These are phyloP conservation scores for Chrysosporium queenslandicum DNA, from an alignment of 2,329 filamentous ascomycete genomes.

Conservation along the genomic window DNA sequence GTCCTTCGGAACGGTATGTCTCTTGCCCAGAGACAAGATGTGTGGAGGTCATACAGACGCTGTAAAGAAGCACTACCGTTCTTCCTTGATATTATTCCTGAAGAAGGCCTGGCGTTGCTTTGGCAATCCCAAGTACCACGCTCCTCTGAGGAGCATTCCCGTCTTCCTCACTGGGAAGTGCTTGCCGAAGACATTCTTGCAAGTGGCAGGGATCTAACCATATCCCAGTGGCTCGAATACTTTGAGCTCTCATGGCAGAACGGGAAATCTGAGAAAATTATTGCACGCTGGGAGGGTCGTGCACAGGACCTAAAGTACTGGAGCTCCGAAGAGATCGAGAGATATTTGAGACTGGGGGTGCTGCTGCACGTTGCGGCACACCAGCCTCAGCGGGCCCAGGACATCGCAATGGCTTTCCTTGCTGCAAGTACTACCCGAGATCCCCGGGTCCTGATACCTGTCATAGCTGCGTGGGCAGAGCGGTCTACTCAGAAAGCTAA, in stretches of 20 bases:
- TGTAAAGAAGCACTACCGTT: conserved; percentile 39
- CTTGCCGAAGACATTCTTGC: conserved; percentile 58
- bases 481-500: conserved; percentile 42
- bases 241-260: conserved; percentile 59
- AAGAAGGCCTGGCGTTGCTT: conserved; percentile 52
- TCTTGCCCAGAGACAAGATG: conserved; percentile 27
- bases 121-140: conserved; percentile 49
- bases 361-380: conserved; percentile 41
- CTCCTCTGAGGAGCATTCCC: conserved; percentile 40
- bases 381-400: conserved; percentile 40
- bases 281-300: conserved; percentile 54
- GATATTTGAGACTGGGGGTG: conserved; percentile 42
- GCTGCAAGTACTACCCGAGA: conserved; percentile 26
- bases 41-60: conserved; percentile 44
- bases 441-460: conserved; percentile 44
- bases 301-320: conserved; percentile 44
- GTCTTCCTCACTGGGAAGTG: conserved; percentile 43
- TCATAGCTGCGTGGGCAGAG: conserved; percentile 59
- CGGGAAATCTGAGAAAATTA: conserved; percentile 50
- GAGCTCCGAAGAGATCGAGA: conserved; percentile 29
- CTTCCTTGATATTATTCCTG: conserved; percentile 48
- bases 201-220: conserved; percentile 46
- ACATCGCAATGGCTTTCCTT: conserved; percentile 39
- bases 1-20: conserved; percentile 23
- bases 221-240: conserved; percentile 53